phyloP scores from a whole-genome alignment of 2,329 filamentous ascomycete genomes.

The Albifimbria verrucaria region DNA sequence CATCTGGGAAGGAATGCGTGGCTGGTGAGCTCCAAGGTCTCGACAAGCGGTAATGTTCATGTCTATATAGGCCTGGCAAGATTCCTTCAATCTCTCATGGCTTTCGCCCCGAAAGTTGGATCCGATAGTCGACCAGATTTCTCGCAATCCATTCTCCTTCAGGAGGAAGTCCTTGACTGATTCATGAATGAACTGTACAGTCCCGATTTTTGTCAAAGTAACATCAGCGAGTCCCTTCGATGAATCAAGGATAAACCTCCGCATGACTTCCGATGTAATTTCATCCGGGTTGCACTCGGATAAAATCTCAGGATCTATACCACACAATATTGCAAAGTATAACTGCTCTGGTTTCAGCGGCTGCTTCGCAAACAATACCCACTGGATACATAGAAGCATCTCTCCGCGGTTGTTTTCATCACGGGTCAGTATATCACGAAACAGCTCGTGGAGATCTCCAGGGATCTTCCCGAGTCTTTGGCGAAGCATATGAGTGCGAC shows the following conservation, averaged over 20 bases:
- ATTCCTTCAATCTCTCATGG: conserved; percentile 6
- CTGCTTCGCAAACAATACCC: neutral
- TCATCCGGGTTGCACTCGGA: neutral
- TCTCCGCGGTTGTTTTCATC: neutral
- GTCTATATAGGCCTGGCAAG: conserved; percentile 9
- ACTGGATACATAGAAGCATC: neutral
- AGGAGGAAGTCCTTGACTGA: conserved; percentile 1
- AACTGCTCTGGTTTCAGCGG: neutral
- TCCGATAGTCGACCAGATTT: conserved; percentile 12
- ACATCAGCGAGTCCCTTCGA: neutral
- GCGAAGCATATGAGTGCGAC: neutral
- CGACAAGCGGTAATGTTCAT: neutral
- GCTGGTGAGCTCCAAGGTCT: neutral
- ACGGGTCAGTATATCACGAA: neutral
- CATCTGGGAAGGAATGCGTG: neutral
- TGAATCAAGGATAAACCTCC: neutral
- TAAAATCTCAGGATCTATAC: neutral
- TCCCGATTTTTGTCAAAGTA: neutral
- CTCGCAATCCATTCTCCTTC: neutral
- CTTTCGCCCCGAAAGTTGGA: neutral
- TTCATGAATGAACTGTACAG: conserved; percentile 1
- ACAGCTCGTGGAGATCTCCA: neutral
- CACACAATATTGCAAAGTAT: neutral
- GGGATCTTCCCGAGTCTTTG: neutral
- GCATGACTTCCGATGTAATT: neutral